Base-by-base conservation (phyloP, 2,329 filamentous ascomycete genomes). In the Diaporthe helianthi region DNA sequence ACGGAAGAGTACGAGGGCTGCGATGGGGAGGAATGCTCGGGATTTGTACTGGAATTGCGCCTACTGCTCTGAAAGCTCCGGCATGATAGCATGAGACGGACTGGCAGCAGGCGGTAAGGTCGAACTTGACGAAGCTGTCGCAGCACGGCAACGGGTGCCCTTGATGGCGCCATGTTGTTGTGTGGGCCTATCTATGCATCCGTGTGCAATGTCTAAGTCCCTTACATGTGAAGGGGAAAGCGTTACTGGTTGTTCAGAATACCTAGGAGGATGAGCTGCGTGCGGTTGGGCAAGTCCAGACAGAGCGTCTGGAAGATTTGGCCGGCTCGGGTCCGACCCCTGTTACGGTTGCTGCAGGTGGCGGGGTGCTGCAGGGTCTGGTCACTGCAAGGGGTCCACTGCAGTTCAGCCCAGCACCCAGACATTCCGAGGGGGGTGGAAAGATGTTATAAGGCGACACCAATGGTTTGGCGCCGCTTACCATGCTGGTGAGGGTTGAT, bases 1-100 rank as follows among this genome's bases (percentile, higher is more conserved):
- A 99, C 93, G 67, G 93, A 94, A 58, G 91, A 89, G 75, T 82
- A 85, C 67, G 79, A 73, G 54, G 78, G 49, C 19, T 76, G 65
- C n/a, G 75, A 53, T 54, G 73, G 67, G 63, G 68, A 63, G 52
- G 53, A 70, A 64, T 49, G 60, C n/a, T 53, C 52, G 49, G 65
- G 29, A 17, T 22, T 52, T 13, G 53, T 8, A 4, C 38, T 44
- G 46, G 54, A 1, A 31, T 47, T 12, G 51, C 24, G 10, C 17
- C 33, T 22, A 41, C 31, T 65, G 53, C 29, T 64, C n/a, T 72
- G 53, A 2, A 38, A n/a, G 5, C 26, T 33, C 17, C 53, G 65
- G 53, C 38, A 51, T 66, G 69, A 58, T 22, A 71, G 63, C 44
- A 71, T 55, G 24, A 54, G 60, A 47, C 44, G 41, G 29, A 44